phyloP scores from a whole-genome alignment of 106 monocot genomes.

The Platanthera zijinensis region DNA sequence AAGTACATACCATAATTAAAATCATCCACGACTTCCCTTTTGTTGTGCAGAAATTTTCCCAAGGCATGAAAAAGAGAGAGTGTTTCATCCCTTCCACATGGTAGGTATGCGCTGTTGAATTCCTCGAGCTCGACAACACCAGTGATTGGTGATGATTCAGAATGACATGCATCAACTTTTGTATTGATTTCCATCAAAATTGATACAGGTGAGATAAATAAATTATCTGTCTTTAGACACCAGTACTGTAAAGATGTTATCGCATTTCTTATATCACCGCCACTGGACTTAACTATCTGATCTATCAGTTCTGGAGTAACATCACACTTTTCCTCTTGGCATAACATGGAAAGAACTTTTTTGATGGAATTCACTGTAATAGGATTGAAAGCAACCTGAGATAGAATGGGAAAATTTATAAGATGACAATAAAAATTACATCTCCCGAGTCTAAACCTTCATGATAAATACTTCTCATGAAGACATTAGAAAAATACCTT shows the following conservation, averaged over 20 bases:
- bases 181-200: constrained; percentile 2
- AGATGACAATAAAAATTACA: background rate
- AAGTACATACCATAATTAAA: constrained; percentile 32
- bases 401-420: background rate
- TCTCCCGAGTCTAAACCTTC: background rate
- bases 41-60: constrained; percentile 98
- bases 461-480: background rate
- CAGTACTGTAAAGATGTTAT: constrained; percentile 80
- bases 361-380: constrained; percentile 82
- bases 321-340: constrained; percentile 58
- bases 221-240: constrained; percentile 32
- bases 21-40: constrained; percentile 39
- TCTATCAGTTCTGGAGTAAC: constrained; percentile 40
- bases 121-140: constrained; percentile 3
- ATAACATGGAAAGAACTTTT: constrained; percentile 62
- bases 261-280: constrained; percentile 93
- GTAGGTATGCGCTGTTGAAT: constrained; percentile 2
- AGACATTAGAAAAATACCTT: constrained; percentile 43
- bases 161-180: constrained; percentile 10
- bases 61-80: constrained; percentile 86
- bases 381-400: constrained; percentile 82
- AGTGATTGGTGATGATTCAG: constrained; percentile 10
- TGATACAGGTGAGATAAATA: constrained; percentile 5
- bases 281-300: constrained; percentile 65
- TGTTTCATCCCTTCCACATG: constrained; percentile 80